Evolutionary conservation across 306 rosid species (phyloP), one percentile per base, ranked within the genome.

Genomic region (Arachis stenosperma): DNA sequence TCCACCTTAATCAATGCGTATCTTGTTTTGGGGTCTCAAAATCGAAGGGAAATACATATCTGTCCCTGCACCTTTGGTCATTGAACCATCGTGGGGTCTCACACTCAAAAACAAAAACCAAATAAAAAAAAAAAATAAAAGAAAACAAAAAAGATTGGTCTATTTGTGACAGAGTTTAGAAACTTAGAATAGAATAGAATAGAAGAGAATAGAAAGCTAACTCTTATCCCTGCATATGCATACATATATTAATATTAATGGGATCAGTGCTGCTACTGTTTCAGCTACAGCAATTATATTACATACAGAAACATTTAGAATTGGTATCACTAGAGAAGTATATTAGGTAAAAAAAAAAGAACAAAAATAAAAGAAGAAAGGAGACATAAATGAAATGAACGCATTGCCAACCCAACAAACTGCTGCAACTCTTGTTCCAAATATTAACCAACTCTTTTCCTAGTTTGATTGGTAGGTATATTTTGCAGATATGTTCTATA

Each of bases 81-180:
- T 17, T 39, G 68, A 48, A 14, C 51, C 51, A 55, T 65, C 59
- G 72, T 46, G 67, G 66, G 79, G 51, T 56, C 67, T 75, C 50
- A 17, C 3, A 62, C 61, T 67, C 79, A 46, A 75, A 63, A 52
- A 64, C 43, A 47, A 33, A 33, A 33, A 33, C 27, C 27, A 33
- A 33, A 2, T 33, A 33, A 33, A 33, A 33, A 33, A 33, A 33
- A 33, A 33, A 2, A 33, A 33, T 33, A 33, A 33, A 33, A 33
- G 4, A 4, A 33, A 33, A 33, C 37, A 33, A 22, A 22, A 22
- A 60, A 70, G 3, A 42, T 27, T 70, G 65, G 55, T 58, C 5
- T 44, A 46, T 11, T 2, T 44, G 54, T 11, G 65, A 70, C 53
- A 43, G 17, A 48, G 51, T 44, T 52, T 52, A 42, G 46, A 33